Evolutionary conservation across 2,329 filamentous ascomycete species (phyloP), one percentile per base, ranked within the genome.

Genomic region (Fusarium pseudograminearum): DNA sequence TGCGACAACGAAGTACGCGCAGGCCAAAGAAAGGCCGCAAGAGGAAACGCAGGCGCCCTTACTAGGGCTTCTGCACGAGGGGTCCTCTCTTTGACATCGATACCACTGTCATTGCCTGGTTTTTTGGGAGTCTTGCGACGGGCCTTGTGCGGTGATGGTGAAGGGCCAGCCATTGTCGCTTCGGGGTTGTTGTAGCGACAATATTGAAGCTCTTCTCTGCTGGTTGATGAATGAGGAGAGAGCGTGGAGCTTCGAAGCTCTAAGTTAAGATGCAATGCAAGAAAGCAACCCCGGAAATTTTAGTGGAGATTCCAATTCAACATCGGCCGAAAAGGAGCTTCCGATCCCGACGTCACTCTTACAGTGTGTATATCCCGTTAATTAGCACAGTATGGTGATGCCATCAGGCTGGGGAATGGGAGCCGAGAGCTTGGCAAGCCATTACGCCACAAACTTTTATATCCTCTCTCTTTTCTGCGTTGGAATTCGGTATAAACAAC

Each of bases 11-110:
- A 91, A 53, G 91, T 91, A 69, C 94, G 91, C 24, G 94, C 92
- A 52, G 94, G 94, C 93, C 95, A 97, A 52, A 99, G 87, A 76
- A 99, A 95, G n/a, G 94, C 91, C 2, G 93, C 94, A 24, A 99
- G 86, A 41, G 96, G 95, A 76, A 98, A 98, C 6, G 93, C 89
- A 33, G 95, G 95, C 42, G 83, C 80, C 51, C 85, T 83, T 53
- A 86, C 79, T 57, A 86, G 79, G 52, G 82, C 77, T 68, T 87
- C 85, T 54, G 74, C 57, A 31, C 74, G 77, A 40, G 72, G 74
- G 30, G 71, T 73, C 44, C 81, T 51, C 48, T 51, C 24, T n/a
- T 52, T 52, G 15, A 36, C 79, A 66, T 81, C 80, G 74, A 77
- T 77, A 26, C 48, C 41, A 28, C 51, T 56, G 55, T 77, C 79